phyloP scores from a whole-genome alignment of 2,329 filamentous ascomycete genomes.

The Fusarium sambucinum region DNA sequence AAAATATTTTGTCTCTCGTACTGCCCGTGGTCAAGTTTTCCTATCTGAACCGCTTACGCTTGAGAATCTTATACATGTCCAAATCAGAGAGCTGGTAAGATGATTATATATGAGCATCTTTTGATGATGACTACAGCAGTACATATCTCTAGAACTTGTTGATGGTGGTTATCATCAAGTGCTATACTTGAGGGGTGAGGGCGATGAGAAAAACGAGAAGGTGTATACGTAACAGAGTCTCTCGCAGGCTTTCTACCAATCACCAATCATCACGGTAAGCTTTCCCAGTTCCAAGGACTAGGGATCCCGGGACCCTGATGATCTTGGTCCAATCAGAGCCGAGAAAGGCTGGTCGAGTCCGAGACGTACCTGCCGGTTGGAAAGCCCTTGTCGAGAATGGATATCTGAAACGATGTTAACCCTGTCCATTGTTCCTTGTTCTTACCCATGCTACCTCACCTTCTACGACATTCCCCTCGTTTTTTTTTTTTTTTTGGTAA shows the following conservation, averaged over 20 bases:
- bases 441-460: constrained; percentile 4
- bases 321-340: constrained; percentile 25
- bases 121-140: not conserved
- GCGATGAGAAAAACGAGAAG: not conserved
- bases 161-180: constrained; percentile 6
- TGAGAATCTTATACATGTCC: not conserved
- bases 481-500: constrained; percentile 20
- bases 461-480: constrained; percentile 28
- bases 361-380: constrained; percentile 40
- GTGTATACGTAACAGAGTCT: constrained; percentile 1
- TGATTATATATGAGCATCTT: not conserved
- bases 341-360: constrained; percentile 11
- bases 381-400: constrained; percentile 30
- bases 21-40: not conserved
- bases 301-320: constrained; percentile 29
- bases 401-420: constrained; percentile 36
- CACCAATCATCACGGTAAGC: constrained; percentile 5
- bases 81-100: not conserved
- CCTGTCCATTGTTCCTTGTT: constrained; percentile 5
- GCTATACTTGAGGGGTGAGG: not conserved
- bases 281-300: constrained; percentile 34
- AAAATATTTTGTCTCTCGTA: not conserved
- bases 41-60: not conserved
- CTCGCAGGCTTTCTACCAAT: constrained; percentile 24
- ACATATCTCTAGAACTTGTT: constrained; percentile 6